Base-by-base conservation (phyloP, 164 flowering plant species). In the Protea cynaroides region DNA sequence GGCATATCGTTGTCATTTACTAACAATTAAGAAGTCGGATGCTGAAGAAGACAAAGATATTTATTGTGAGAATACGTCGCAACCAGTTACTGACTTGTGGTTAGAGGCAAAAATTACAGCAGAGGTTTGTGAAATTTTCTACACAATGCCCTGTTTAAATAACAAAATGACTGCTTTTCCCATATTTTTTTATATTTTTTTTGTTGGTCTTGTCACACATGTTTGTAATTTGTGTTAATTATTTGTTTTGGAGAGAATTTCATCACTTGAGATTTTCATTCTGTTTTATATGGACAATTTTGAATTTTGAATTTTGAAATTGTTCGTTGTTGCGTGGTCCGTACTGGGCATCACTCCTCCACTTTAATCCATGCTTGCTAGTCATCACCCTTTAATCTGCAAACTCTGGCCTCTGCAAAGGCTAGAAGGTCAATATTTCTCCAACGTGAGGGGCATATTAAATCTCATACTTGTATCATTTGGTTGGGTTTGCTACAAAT, bases 61-160 rank as follows among this genome's bases (percentile, higher is more conserved):
- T 10, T 58, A 56, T 63, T 61, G 21, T 68, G 80, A 70, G 54
- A 69, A 67, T 47, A 63, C 59, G 17, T 24, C 71, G 25, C 80
- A 72, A 53, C 50, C 76, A 23, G 73, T 83, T 29, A 83, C 91
- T 66, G 79, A 90, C 78, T 74, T 92, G 69, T 76, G 86, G 56
- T 68, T 83, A 70, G 96, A 92, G 79, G 93, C 95, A 51, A 92
- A 86, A 73, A 34, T 77, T 69, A 80, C 73, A 44, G 90, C 91
- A 59, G 92, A 90, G 96, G 98, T 89, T 64, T 62, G 82, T 76
- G 13, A 23, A 55, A 13, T 23, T 22, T 61, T 29, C 34, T 56
- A 38, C 2, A 50, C 6, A 49, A 17, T 25, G 15, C 46, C 15
- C 43, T 54, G n/a, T n/a, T 25, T 60, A 25, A 44, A 40, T 3